These are phyloP conservation scores for Pseudogymnoascus sp. DNA, from an alignment of 2,329 filamentous ascomycete genomes.

Conservation along the genomic window DNA sequence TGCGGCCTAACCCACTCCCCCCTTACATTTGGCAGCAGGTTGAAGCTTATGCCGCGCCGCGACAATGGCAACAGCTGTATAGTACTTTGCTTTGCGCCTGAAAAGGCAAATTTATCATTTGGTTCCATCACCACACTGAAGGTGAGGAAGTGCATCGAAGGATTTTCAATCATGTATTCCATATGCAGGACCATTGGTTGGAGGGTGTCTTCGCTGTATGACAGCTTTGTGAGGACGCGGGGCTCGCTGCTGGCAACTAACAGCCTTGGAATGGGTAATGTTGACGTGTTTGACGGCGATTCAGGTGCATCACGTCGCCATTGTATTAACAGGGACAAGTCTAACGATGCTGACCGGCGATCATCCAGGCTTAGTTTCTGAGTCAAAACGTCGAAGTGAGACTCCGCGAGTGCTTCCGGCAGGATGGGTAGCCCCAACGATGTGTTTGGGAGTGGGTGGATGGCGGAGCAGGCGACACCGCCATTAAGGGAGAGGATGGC, in stretches of 20 bases:
- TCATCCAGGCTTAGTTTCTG: conserved; percentile 78
- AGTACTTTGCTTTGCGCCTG: conserved; percentile 72
- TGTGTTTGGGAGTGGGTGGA: conserved; percentile 30
- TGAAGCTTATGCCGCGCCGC: conserved; percentile 64
- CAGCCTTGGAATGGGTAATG: conserved; percentile 70
- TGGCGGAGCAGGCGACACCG: conserved; percentile 50
- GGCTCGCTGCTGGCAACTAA: conserved; percentile 77
- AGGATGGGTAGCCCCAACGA: conserved; percentile 37
- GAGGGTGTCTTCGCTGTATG: conserved; percentile 33
- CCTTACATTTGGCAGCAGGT: conserved; percentile 58
- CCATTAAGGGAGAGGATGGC: conserved; percentile 53
- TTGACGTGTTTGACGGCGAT: conserved; percentile 49
- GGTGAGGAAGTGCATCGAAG: conserved; percentile 87
- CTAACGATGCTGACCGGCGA: conserved; percentile 64
- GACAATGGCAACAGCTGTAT: conserved; percentile 78
- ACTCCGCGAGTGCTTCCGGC: conserved; percentile 63
- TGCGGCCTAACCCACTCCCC: conserved; percentile 65
- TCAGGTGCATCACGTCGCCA: conserved; percentile 56
- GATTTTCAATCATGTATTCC: conserved; percentile 78
- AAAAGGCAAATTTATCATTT: conserved; percentile 87
- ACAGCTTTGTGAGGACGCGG: conserved; percentile 57
- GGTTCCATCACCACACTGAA: conserved; percentile 91
- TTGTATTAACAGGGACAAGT: conserved; percentile 64
- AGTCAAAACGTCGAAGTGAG: conserved; percentile 63
- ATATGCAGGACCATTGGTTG: conserved; percentile 34